Evolutionary conservation across 306 rosid genomes (phyloP), one percentile per base, ranked within the genome.

Genomic region (Prunus mongolica): DNA sequence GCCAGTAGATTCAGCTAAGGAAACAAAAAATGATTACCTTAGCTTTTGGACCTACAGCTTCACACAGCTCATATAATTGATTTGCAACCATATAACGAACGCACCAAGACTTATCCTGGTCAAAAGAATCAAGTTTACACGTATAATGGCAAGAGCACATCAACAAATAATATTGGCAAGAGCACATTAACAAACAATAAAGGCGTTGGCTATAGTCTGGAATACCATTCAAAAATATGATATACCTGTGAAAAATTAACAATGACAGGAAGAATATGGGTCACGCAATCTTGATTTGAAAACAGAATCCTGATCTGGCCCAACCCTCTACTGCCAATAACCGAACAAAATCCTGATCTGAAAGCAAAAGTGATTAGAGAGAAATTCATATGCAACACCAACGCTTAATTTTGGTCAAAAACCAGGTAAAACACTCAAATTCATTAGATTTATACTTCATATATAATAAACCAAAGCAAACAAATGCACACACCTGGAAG

Each of bases 81-180:
- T 92, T 96, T 47, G 99, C 99, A 79, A 92, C 99, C 99, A 96
- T 96, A 87, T 96, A 92, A 34, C 99, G 97, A 41, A 96, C 99
- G 73, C 99, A 98, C 99, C 99, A 92, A 14, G 99, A 96, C 81
- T 96, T 92, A 82, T 96, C 99, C 98, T 96, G 84, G 49, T 47
- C 54, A 60, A 12, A 61, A 49, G 51, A 82, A 73, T 57, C 61
- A 73, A 80, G 77, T 32, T 55, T 58, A 56, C 57, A 56, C 11
- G 65, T 30, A 74, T 67, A 51, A 44, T 41, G 75, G 54, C 8
- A 19, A 61, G 19, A 3, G 32, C 7, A 12, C 46, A 61, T 14
- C 28, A 45, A 51, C 24, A 50, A 15, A 49, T 1, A 51, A 2
- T 2, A 32, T 54, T 41, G 75, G 54, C 8, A 19, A 61, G 19